Evolutionary conservation across 1,284 basidiomycete species (phyloP), one percentile per base, ranked within the genome.

Genomic region (Microbotryomycetes sp.): DNA sequence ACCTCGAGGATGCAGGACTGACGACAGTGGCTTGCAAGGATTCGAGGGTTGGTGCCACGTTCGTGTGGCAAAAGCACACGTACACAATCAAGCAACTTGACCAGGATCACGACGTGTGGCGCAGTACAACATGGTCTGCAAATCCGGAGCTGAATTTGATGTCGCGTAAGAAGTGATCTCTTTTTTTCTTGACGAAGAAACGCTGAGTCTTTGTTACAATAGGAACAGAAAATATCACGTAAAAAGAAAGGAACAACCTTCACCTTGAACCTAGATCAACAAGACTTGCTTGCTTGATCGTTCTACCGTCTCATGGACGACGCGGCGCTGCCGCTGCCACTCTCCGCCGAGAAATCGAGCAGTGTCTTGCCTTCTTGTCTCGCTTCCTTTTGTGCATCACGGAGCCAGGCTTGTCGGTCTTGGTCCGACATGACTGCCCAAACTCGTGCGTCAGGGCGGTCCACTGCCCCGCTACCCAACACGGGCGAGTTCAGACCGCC

Each of bases 1-100:
- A n/a, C n/a, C 53, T 72, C 13, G 70, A 68, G 4, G 52, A 59
- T 9, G 23, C 47, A 1, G 52, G n/a, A n/a, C n/a, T n/a, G n/a
- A n/a, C n/a, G n/a, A n/a, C n/a, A n/a, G n/a, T n/a, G 21, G 53
- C 27, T 26, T 54, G 53, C 41, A 21, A 27, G 24, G 54, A 47
- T 23, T 47, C 28, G 55, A 1, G 11, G 48, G 48, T 9, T 50
- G 52, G 29, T 53, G 31, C 5, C 54, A 46, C 46, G 56, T 41
- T 41, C 18, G 35, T 41, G 35, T 41, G 35, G 35, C 35, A 41
- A 18, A 18, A 41, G 9, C 11, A 41, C 11, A 9, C 11, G 11
- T 41, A 11, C 35, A 18, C 9, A 18, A 41, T 41, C 35, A 41
- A 41, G 18, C 11, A 9, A 11, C 35, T 41, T 41, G 11, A 18